phyloP scores from a whole-genome alignment of 2,329 filamentous ascomycete genomes.

The Penicillium janthinellum region DNA sequence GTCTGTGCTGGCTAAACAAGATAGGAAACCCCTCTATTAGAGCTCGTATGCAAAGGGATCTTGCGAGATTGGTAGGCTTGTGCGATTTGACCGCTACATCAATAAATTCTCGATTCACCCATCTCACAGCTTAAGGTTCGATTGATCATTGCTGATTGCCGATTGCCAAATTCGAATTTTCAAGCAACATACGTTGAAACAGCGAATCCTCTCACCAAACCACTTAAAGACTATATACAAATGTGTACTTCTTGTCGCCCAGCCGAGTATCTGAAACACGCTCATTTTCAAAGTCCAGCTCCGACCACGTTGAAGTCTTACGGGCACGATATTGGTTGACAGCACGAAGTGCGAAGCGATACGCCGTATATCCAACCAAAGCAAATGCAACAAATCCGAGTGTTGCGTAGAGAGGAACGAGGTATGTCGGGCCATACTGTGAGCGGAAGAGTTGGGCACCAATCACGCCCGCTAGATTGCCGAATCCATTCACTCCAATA shows the following conservation, averaged over 20 bases:
- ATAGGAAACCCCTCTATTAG: too few relatives aligned
- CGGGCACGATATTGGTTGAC: neutral
- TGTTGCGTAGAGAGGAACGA: conserved; percentile 6
- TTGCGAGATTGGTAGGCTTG: too few relatives aligned
- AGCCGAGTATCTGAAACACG: neutral
- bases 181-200: too few relatives aligned
- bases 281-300: conserved; percentile 2
- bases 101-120: too few relatives aligned
- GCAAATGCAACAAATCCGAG: conserved; percentile 6
- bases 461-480: conserved; percentile 3
- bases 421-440: neutral
- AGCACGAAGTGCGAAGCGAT: neutral
- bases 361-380: conserved; percentile 2
- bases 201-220: too few relatives aligned
- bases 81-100: too few relatives aligned
- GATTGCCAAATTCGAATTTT: too few relatives aligned
- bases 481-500: conserved; percentile 2
- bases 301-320: neutral
- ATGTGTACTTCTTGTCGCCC: conserved; percentile 9
- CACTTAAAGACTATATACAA: conserved; percentile 5
- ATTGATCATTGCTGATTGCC: too few relatives aligned
- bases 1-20: too few relatives aligned
- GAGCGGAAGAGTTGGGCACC: neutral
- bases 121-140: too few relatives aligned
- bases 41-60: too few relatives aligned